Base-by-base conservation (phyloP, 2,329 filamentous ascomycete species). In the Lasiodiplodia sp. region DNA sequence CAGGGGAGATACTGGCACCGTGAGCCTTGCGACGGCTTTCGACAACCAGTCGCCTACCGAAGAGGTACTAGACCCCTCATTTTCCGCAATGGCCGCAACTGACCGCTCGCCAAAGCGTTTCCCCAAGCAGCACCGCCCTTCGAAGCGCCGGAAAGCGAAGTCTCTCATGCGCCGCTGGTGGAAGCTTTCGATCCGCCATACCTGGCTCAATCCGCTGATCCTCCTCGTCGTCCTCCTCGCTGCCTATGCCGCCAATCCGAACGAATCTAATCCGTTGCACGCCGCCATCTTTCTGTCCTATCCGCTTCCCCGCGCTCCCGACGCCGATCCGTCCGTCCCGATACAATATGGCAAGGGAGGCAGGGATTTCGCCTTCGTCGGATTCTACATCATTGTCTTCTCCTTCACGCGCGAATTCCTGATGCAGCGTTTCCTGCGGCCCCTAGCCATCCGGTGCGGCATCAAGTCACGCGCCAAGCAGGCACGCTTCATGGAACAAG, bases 351-450 rank as follows among this genome's bases (percentile, higher is more conserved):
- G 91, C 79, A 97, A 97, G 80, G 94, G 94, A n/a, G 85, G 81
- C 51, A 91, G 90, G 84, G 94, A 98, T 78, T 85, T 97, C 66
- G 91, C 92, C 53, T 95, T 98, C 75, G 92, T 97, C 67, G 83
- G 84, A 69, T 97, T 97, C 83, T 97, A 97, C 82, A 95, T 88
- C 51, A 83, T 97, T 68, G 91, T 97, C 25, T 86, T 98, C 70
- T 94, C 92, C 70, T 97, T 98, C 79, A 97, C 93, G 12, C 92
- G 94, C 77, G 94, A 98, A 80, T 97, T 97, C 80, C 86, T 97
- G 82, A 97, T 97, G 94, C 94, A 97, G 82, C 90, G 93, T 75
- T 75, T 97, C 63, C 88, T 97, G 69, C 89, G 90, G 14, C 94
- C 94, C 0, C 84, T 94, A 70, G 93, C 93, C 6, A 85, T 88